Evolutionary conservation across 306 rosid genomes (phyloP).

Genomic region (Quercus alba): DNA sequence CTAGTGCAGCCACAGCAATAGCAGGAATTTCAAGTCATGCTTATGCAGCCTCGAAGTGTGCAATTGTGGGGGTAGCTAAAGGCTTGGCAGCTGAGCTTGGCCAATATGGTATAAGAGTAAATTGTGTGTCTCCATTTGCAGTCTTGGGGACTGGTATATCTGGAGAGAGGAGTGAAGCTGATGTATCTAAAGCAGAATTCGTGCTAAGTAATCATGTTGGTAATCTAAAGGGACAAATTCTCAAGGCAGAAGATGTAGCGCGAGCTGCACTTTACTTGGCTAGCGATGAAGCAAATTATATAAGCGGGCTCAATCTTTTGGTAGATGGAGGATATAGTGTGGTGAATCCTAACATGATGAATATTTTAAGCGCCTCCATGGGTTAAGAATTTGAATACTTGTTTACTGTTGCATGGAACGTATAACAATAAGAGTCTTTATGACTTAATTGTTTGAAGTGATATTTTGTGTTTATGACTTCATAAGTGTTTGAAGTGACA

Average conservation of each 20-base stretch:
- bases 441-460: too few relatives aligned
- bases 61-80: constrained; percentile 15
- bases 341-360: constrained; percentile 18
- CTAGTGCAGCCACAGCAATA: constrained; percentile 16
- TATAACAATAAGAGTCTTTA: too few relatives aligned
- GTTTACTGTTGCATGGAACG: too few relatives aligned
- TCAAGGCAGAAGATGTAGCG: constrained; percentile 13
- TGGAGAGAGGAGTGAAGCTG: neutral
- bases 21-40: constrained; percentile 25
- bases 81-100: constrained; percentile 27
- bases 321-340: constrained; percentile 27
- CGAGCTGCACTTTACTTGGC: constrained; percentile 14
- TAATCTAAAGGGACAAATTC: constrained; percentile 3
- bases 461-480: too few relatives aligned
- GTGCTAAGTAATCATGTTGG: neutral
- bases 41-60: constrained; percentile 25
- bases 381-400: too few relatives aligned
- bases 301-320: constrained; percentile 20
- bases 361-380: neutral
- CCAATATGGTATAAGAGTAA: constrained; percentile 26
- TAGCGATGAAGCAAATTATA: constrained; percentile 23
- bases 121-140: constrained; percentile 25
- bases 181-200: neutral
- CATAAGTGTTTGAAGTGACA: too few relatives aligned
- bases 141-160: neutral